These are phyloP conservation scores for Asterochloris erici DNA, from an alignment of 139 green algal genomes.

Conservation along the genomic window DNA sequence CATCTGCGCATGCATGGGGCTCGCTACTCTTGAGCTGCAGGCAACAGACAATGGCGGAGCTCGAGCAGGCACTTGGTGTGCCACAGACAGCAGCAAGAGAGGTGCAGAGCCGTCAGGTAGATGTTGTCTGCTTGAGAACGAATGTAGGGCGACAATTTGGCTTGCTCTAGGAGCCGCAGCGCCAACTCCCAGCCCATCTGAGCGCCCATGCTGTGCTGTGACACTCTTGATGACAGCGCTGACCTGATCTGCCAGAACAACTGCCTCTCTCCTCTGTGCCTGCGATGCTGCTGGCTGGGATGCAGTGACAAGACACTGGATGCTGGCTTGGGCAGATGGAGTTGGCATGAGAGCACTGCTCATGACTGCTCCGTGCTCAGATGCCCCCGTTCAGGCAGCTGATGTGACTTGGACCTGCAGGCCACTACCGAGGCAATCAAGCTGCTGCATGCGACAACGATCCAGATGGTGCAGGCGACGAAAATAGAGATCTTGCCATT, in stretches of 20 bases:
- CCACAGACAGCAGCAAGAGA: background rate
- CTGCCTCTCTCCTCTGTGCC: background rate
- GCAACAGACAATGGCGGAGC: background rate
- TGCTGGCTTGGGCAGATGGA: background rate
- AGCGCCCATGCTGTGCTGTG: background rate
- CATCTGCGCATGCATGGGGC: slow-evolving; percentile 1
- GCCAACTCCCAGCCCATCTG: background rate
- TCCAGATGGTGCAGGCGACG: too few species aligned
- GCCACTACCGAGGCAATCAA: too few species aligned
- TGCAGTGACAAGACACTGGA: slow-evolving; percentile 14
- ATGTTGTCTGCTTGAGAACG: too few species aligned
- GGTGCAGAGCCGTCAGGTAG: background rate
- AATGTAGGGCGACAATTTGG: background rate
- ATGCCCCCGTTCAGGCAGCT: too few species aligned
- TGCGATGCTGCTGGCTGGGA: slow-evolving; percentile 1
- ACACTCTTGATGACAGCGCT: background rate
- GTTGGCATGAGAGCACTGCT: too few species aligned
- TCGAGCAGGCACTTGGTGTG: background rate
- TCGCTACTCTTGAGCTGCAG: slow-evolving; percentile 44
- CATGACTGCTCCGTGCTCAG: too few species aligned
- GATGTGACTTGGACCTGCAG: too few species aligned
- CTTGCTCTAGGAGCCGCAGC: too few species aligned
- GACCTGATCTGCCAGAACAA: slow-evolving; percentile 13
- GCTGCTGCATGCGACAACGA: too few species aligned
- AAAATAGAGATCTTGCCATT: too few species aligned